These are phyloP conservation scores for Ehretia macrophylla DNA, from an alignment of 257 asterid species.

Conservation along the genomic window DNA sequence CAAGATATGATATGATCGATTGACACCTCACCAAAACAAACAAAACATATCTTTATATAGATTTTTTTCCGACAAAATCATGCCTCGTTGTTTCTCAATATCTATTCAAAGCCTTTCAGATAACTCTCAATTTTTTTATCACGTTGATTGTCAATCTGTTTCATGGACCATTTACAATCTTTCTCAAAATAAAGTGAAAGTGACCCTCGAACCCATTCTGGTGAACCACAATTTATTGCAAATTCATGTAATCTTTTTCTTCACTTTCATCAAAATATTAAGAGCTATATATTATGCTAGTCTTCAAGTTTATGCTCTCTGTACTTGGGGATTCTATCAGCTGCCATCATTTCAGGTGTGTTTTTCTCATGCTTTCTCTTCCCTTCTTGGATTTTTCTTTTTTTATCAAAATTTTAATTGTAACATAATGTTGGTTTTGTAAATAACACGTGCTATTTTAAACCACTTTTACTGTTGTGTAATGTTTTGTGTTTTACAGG, in stretches of 20 bases:
- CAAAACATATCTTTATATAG: too few species aligned
- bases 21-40: neutral
- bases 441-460: too few species aligned
- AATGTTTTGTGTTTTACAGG: too few species aligned
- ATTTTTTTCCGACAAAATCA: neutral
- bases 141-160: too few species aligned
- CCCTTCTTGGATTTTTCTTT: neutral
- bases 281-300: too few species aligned
- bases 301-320: neutral
- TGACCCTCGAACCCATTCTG: neutral
- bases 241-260: too few species aligned
- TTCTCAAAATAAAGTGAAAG: neutral
- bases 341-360: neutral
- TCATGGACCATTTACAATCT: neutral
- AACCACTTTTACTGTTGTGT: too few species aligned
- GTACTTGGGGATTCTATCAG: too few species aligned
- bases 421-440: too few species aligned
- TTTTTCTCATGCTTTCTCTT: neutral
- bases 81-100: neutral
- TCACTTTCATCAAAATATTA: neutral
- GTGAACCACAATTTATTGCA: neutral
- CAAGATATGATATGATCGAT: neutral
- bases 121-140: neutral
- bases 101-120: neutral
- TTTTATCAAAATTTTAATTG: too few species aligned